Percentiles rank a stretch among this genome's conserved stretches.
Conservation (phyloP, 805 yeast species). For the Candida ipomoeae region DNA sequence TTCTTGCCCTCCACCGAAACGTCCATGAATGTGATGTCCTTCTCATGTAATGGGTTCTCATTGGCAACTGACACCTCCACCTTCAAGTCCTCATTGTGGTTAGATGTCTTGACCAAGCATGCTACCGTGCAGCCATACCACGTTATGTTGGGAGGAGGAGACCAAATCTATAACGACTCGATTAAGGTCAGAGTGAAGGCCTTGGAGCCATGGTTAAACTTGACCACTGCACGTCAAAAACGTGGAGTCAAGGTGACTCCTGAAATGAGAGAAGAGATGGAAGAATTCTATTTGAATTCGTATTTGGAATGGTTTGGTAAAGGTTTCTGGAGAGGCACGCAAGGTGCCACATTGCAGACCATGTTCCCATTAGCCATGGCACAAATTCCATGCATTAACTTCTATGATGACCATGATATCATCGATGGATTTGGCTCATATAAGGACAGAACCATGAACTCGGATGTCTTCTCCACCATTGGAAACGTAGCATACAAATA, state of each 20-base stretch:
- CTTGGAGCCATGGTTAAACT: conserved; percentile 61
- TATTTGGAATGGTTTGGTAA: conserved; percentile 87
- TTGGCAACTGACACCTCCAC: conserved; percentile 58
- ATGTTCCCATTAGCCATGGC: conserved; percentile 73
- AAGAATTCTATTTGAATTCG: conserved; percentile 63
- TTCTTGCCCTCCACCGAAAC: conserved; percentile 60
- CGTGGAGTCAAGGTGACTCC: conserved; percentile 35
- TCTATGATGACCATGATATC: conserved; percentile 93
- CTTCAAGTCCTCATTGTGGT: conserved; percentile 81
- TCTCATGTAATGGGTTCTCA: conserved; percentile 90
- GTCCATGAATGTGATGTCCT: conserved; percentile 78
- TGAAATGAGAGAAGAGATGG: conserved; percentile 51
- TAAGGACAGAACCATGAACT: conserved; percentile 65
- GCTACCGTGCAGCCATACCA: conserved; percentile 55
- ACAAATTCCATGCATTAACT: conserved; percentile 78
- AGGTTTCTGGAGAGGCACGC: conserved; percentile 76
- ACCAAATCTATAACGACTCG: conserved; percentile 86
- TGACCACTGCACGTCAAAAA: conserved; percentile 47
- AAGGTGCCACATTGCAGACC: conserved; percentile 62
- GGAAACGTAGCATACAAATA: conserved; percentile 81
- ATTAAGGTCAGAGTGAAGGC: conserved; percentile 55
- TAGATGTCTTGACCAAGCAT: conserved; percentile 73
- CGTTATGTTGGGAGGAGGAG: conserved; percentile 98
- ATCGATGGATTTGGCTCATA: conserved; percentile 96
- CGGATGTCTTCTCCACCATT: conserved; percentile 62